Percentiles rank a stretch among this genome's conserved stretches.
Conservation (phyloP, 768 basidiomycete genomes). For the Dictyophora rubrovolvata region DNA sequence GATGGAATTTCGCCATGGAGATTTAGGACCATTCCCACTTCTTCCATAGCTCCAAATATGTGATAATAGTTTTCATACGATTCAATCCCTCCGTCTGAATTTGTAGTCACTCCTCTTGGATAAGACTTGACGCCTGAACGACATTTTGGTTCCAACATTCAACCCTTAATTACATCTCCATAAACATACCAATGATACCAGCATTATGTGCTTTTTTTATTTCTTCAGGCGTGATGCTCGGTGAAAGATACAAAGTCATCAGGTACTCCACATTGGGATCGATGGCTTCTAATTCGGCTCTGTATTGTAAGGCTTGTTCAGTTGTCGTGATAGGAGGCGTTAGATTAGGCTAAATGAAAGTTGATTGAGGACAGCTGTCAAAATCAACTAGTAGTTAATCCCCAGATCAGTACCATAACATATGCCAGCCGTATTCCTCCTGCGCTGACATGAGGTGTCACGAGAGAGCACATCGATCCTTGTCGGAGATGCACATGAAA, state of each 20-base stretch:
- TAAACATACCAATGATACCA: slow-evolving; percentile 53
- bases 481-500: slow-evolving; percentile 97
- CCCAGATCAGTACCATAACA: slow-evolving; percentile 64
- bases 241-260: slow-evolving; percentile 94
- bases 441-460: slow-evolving; percentile 79
- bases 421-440: slow-evolving; percentile 91
- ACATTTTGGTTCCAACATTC: neutral
- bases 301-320: slow-evolving; percentile 73
- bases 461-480: slow-evolving; percentile 68
- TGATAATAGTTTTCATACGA: slow-evolving; percentile 91
- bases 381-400: neutral
- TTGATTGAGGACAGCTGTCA: neutral
- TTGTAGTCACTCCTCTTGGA: slow-evolving; percentile 94
- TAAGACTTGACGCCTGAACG: slow-evolving; percentile 82
- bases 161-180: neutral
- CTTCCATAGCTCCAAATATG: slow-evolving; percentile 89
- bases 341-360: slow-evolving; percentile 70
- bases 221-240: slow-evolving; percentile 82
- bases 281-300: slow-evolving; percentile 58
- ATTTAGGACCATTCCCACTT: slow-evolving; percentile 88
- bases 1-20: slow-evolving; percentile 96
- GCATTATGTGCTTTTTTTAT: slow-evolving; percentile 78
- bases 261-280: slow-evolving; percentile 77
- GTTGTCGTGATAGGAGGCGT: slow-evolving; percentile 81
- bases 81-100: slow-evolving; percentile 93